A percentile compares a stretch with the other conserved stretches of the same genome.
These are phyloP conservation scores for Talaromyces islandicus DNA, from an alignment of 2,329 filamentous ascomycete genomes.

Conservation along the genomic window DNA sequence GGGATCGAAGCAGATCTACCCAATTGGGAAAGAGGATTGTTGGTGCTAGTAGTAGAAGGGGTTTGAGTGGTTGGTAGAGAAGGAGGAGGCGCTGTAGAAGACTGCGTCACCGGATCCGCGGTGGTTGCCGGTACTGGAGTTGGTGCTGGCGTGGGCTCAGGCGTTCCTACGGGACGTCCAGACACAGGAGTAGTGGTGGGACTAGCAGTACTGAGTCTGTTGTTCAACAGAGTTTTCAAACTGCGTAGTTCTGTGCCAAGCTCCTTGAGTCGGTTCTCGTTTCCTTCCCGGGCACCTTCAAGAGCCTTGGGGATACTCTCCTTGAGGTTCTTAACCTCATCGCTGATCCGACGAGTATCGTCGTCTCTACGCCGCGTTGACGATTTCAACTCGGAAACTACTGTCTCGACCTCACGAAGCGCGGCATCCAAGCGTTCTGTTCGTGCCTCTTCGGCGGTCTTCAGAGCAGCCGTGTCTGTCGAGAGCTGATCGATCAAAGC, in stretches of 20 bases:
- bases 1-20: slow-evolving; percentile 63
- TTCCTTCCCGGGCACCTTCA: slow-evolving; percentile 77
- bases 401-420: slow-evolving; percentile 75
- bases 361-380: slow-evolving; percentile 77
- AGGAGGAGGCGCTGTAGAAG: slow-evolving; percentile 16
- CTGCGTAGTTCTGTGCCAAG: slow-evolving; percentile 84
- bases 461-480: slow-evolving; percentile 82
- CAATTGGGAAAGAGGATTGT: slow-evolving; percentile 42
- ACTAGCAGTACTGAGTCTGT: slow-evolving; percentile 46
- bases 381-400: slow-evolving; percentile 74
- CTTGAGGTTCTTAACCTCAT: slow-evolving; percentile 77
- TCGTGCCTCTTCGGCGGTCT: slow-evolving; percentile 76
- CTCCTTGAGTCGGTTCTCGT: slow-evolving; percentile 75
- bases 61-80: slow-evolving; percentile 28
- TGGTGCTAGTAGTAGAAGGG: slow-evolving; percentile 26
- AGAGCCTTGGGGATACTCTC: slow-evolving; percentile 84
- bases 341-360: slow-evolving; percentile 76
- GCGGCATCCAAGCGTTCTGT: slow-evolving; percentile 78
- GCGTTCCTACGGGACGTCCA: slow-evolving; percentile 23
- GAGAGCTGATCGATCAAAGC: slow-evolving; percentile 84
- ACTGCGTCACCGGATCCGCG: slow-evolving; percentile 21
- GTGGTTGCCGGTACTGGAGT: slow-evolving; percentile 19
- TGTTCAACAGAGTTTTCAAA: slow-evolving; percentile 77
- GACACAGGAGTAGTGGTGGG: slow-evolving; percentile 25
- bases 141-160: slow-evolving; percentile 17